A percentile compares a stretch with the other conserved stretches of the same genome.
Conservation (phyloP, 768 basidiomycete genomes). For the Russula earlei region DNA sequence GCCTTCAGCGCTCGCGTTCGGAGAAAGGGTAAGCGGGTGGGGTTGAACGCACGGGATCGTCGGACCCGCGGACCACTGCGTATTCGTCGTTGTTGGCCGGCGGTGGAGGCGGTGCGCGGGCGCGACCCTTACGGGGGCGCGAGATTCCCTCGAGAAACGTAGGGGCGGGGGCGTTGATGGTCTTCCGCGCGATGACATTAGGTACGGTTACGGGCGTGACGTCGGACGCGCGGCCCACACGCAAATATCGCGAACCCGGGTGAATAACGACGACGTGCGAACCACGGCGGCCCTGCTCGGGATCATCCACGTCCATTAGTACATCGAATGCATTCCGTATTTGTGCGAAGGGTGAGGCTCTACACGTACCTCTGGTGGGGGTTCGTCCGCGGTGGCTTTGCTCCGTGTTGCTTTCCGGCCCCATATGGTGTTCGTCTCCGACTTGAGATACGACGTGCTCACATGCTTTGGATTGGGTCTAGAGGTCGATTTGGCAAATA, state of each 20-base stretch:
- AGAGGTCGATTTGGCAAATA: background rate
- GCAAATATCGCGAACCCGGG: constrained; percentile 63
- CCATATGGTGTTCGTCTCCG: constrained; percentile 68
- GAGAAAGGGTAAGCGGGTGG: background rate
- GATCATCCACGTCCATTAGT: constrained; percentile 16
- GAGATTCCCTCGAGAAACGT: constrained; percentile 42
- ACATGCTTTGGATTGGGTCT: constrained; percentile 78
- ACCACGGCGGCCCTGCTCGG: constrained; percentile 47
- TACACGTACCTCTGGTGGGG: constrained; percentile 22
- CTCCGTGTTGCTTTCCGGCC: constrained; percentile 47
- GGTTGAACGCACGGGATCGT: constrained; percentile 48
- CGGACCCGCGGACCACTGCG: constrained; percentile 36
- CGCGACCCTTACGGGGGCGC: constrained; percentile 39
- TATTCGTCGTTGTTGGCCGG: constrained; percentile 40
- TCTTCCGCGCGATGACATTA: constrained; percentile 65
- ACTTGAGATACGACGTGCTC: constrained; percentile 68
- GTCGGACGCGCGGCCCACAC: constrained; percentile 70
- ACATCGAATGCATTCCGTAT: background rate
- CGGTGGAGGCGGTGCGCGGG: constrained; percentile 21
- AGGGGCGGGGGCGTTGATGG: constrained; percentile 36
- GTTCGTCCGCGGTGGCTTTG: constrained; percentile 9
- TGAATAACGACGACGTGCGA: constrained; percentile 74
- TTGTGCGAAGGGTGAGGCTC: background rate
- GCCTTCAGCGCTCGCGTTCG: background rate
- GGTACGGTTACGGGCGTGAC: constrained; percentile 61